These are phyloP conservation scores for Neonectria coccinea DNA, from an alignment of 2,329 filamentous ascomycete genomes.

Conservation along the genomic window DNA sequence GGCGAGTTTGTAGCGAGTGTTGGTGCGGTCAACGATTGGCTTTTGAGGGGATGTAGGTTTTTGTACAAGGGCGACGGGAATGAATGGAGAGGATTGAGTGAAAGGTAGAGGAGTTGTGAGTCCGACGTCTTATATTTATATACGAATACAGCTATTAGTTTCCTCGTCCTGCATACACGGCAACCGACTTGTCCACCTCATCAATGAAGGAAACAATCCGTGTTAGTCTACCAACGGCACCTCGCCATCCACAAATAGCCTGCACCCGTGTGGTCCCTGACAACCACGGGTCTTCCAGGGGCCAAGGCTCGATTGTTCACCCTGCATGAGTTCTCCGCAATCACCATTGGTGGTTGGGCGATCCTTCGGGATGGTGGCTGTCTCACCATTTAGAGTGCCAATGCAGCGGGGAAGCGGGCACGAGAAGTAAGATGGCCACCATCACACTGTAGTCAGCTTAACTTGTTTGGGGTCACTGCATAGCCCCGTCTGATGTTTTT, in stretches of 20 bases:
- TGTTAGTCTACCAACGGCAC: neutral
- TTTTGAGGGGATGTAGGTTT: neutral
- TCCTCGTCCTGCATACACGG: neutral
- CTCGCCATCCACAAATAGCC: neutral
- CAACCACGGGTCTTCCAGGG: slow-evolving; percentile 12
- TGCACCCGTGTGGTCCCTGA: slow-evolving; percentile 4
- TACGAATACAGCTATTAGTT: neutral
- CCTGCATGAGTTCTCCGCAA: neutral
- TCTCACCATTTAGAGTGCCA: slow-evolving; percentile 22
- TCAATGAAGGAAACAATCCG: neutral
- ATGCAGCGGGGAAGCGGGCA: neutral
- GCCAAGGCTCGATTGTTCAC: slow-evolving; percentile 1
- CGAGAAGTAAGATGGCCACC: neutral
- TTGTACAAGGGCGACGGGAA: neutral
- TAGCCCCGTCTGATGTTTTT: neutral
- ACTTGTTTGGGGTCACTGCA: neutral
- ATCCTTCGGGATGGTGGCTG: slow-evolving; percentile 17
- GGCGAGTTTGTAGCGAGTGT: slow-evolving; percentile 18
- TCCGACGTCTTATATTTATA: neutral
- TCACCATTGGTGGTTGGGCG: slow-evolving; percentile 15
- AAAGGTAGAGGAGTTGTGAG: neutral
- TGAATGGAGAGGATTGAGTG: neutral
- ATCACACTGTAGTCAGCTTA: neutral
- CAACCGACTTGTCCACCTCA: neutral
- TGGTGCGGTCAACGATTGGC: slow-evolving; percentile 18